Percentiles rank a stretch among this genome's conserved stretches.
These are phyloP conservation scores for Hapsidospora chrysogenum DNA, from an alignment of 495 filamentous ascomycete species.

Conservation along the genomic window DNA sequence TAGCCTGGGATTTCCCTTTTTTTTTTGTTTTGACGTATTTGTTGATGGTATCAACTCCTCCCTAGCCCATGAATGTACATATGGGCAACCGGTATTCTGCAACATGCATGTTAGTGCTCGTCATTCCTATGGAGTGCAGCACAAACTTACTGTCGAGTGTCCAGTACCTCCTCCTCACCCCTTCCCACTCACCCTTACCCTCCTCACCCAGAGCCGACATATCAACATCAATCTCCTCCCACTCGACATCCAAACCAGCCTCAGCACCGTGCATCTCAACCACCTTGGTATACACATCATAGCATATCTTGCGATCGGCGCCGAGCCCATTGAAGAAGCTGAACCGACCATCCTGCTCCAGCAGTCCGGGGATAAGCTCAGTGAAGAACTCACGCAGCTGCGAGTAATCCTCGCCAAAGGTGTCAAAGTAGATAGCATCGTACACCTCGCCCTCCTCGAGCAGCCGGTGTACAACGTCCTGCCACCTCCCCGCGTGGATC, in stretches of 20 bases:
- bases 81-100: constrained; percentile 31
- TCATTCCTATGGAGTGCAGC: constrained; percentile 2
- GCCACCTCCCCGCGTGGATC: constrained; percentile 52
- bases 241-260: constrained; percentile 79
- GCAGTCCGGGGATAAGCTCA: constrained; percentile 64
- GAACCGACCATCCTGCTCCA: constrained; percentile 60
- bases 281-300: constrained; percentile 90
- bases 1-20: neutral
- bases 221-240: constrained; percentile 63
- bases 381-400: constrained; percentile 77
- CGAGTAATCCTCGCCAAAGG: constrained; percentile 83
- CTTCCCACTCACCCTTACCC: constrained; percentile 58
- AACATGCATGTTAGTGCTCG: constrained; percentile 7
- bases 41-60: too few relatives aligned
- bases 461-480: constrained; percentile 59
- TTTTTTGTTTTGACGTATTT: neutral
- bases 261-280: constrained; percentile 84
- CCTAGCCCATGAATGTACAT: constrained; percentile 43
- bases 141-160: constrained; percentile 43
- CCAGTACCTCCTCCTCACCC: constrained; percentile 80
- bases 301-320: constrained; percentile 79
- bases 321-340: constrained; percentile 94
- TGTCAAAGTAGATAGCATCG: constrained; percentile 95
- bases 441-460: constrained; percentile 54
- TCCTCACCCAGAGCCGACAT: constrained; percentile 29